phyloP scores from a whole-genome alignment of 345 rosid species.

The Brassica incana region DNA sequence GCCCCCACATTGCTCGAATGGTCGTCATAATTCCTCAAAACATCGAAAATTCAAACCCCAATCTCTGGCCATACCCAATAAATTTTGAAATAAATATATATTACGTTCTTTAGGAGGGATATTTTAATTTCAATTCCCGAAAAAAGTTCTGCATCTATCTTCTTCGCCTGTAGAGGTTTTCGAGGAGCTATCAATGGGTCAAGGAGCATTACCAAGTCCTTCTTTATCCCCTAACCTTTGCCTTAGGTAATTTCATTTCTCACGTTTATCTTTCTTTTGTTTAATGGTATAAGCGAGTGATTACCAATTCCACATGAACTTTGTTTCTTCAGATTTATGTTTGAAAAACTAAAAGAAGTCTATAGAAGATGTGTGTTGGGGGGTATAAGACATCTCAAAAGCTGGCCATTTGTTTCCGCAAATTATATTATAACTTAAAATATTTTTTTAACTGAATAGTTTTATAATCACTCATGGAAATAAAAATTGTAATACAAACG shows the following conservation, averaged over 20 bases:
- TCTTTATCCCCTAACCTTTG: neutral
- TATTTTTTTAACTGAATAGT: neutral
- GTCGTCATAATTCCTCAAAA: constrained; percentile 32
- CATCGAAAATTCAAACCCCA: constrained; percentile 23
- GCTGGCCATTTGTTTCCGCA: constrained; percentile 11
- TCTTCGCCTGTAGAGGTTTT: constrained; percentile 17
- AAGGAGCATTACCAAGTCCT: constrained; percentile 12
- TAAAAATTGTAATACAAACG: neutral
- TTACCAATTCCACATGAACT: neutral
- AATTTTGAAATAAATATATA: constrained; percentile 1
- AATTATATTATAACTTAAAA: neutral
- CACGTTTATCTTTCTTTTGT: neutral
- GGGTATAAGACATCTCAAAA: neutral
- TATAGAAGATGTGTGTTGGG: neutral
- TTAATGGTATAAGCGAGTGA: neutral
- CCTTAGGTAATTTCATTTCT: constrained; percentile 9
- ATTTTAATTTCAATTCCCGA: neutral
- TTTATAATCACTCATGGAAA: neutral
- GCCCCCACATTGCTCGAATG: constrained; percentile 34
- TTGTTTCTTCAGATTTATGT: neutral
- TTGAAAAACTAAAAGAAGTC: neutral
- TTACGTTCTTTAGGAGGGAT: neutral
- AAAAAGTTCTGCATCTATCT: neutral
- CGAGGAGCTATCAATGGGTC: constrained; percentile 26
- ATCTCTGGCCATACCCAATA: constrained; percentile 22